A percentile compares a stretch with the other conserved stretches of the same genome.
These are phyloP conservation scores for Nematodospora anomalae DNA, from an alignment of 1,139 yeast species.

Conservation along the genomic window DNA sequence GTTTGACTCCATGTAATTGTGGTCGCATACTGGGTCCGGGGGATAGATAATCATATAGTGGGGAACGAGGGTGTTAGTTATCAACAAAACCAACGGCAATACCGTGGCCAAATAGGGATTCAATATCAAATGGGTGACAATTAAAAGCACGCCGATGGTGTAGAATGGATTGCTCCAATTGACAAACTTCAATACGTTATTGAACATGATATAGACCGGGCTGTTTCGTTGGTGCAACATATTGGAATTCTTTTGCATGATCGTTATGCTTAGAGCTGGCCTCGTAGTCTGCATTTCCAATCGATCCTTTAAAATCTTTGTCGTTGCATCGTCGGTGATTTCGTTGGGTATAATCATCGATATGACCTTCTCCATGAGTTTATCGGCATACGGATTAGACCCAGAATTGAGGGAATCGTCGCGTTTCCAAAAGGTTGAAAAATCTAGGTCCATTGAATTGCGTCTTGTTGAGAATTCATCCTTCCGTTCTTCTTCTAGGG, in stretches of 20 bases:
- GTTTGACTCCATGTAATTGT: conserved; percentile 32
- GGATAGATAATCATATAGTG: conserved; percentile 54
- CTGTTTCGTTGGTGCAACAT: conserved; percentile 65
- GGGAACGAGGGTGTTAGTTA: conserved; percentile 65
- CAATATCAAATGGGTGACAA: conserved; percentile 58
- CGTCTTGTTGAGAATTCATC: conserved; percentile 5
- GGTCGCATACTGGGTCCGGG: conserved; percentile 28
- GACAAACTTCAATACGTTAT: conserved; percentile 51
- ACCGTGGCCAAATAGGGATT: conserved; percentile 59
- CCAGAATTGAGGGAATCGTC: conserved; percentile 5
- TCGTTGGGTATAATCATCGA: conserved; percentile 72
- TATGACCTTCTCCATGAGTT: conserved; percentile 65
- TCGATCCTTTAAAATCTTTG: conserved; percentile 44
- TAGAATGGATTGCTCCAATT: conserved; percentile 66
- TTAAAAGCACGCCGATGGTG: conserved; percentile 58
- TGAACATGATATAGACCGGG: conserved; percentile 58
- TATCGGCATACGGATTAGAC: conserved; percentile 50
- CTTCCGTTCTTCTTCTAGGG: conserved; percentile 18
- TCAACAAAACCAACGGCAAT: conserved; percentile 54
- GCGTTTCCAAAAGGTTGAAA: conserved; percentile 19
- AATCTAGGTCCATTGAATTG: conserved; percentile 17
- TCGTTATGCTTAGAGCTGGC: conserved; percentile 68
- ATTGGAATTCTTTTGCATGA: conserved; percentile 70
- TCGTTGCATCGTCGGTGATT: conserved; percentile 39
- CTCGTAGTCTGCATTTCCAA: conserved; percentile 59